A percentile compares a stretch with the other conserved stretches of the same genome.
Evolutionary conservation across 768 basidiomycete species (phyloP).

Genomic region (Amanita pseudoporphyria): DNA sequence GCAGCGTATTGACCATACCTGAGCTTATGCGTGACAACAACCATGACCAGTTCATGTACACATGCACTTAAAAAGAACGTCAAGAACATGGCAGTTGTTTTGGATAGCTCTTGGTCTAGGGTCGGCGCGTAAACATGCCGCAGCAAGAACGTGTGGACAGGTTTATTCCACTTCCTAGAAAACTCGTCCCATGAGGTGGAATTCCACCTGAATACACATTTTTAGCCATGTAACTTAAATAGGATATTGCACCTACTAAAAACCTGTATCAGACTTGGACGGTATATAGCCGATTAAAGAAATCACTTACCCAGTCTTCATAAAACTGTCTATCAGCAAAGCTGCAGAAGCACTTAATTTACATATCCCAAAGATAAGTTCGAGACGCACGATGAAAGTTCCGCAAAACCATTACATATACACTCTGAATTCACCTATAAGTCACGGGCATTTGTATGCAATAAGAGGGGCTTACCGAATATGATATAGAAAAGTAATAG

Average conservation of each 20-base stretch:
- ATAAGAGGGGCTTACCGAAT: conserved; percentile 43
- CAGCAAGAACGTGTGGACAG: conserved; percentile 87
- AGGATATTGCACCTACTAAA: not conserved
- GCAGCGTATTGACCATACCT: conserved; percentile 38
- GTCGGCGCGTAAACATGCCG: conserved; percentile 93
- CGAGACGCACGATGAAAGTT: conserved; percentile 69
- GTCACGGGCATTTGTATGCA: not conserved
- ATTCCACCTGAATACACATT: conserved; percentile 64
- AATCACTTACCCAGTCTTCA: conserved; percentile 73
- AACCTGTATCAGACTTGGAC: not conserved
- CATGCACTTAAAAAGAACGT: conserved; percentile 89
- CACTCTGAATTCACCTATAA: conserved; percentile 49
- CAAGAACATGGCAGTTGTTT: conserved; percentile 75
- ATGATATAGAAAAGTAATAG: conserved; percentile 81
- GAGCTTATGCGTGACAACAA: conserved; percentile 87
- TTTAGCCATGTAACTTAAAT: not conserved
- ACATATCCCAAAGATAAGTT: not conserved
- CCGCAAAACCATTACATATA: conserved; percentile 94
- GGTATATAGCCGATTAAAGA: not conserved
- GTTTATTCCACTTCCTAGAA: conserved; percentile 97
- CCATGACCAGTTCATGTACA: conserved; percentile 95
- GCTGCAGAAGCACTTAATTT: conserved; percentile 26
- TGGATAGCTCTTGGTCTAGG: conserved; percentile 63
- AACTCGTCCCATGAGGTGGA: conserved; percentile 96
- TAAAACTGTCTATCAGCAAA: conserved; percentile 99